These are phyloP conservation scores for Mycena alexandri DNA, from an alignment of 768 basidiomycete species.

Conservation along the genomic window DNA sequence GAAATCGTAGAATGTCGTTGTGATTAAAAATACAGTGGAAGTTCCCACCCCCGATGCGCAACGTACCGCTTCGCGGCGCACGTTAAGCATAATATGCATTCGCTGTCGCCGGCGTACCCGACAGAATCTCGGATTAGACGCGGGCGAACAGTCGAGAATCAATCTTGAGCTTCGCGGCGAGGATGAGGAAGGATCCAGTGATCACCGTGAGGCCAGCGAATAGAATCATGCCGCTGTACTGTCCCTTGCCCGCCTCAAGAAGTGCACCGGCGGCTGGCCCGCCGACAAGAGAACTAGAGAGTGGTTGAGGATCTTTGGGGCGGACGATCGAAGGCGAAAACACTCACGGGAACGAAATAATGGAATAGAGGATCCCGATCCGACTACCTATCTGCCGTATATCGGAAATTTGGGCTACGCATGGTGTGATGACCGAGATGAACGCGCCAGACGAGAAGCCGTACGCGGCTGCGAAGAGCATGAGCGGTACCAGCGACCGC, in stretches of 20 bases:
- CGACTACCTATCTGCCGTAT: constrained; percentile 69
- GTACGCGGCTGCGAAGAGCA: constrained; percentile 67
- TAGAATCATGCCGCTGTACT: constrained; percentile 64
- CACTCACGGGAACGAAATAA: constrained; percentile 80
- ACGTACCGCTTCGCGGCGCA: background rate
- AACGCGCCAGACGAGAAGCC: constrained; percentile 79
- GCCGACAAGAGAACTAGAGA: constrained; percentile 68
- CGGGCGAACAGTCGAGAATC: constrained; percentile 57
- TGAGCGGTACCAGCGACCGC: constrained; percentile 53
- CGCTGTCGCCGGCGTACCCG: constrained; percentile 1
- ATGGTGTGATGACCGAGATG: constrained; percentile 75
- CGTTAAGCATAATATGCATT: constrained; percentile 1
- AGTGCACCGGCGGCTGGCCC: constrained; percentile 75
- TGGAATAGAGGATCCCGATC: constrained; percentile 73
- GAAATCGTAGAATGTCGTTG: constrained; percentile 26
- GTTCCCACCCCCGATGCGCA: background rate
- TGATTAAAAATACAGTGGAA: constrained; percentile 33
- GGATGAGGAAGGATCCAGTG: constrained; percentile 69
- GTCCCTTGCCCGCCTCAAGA: constrained; percentile 58
- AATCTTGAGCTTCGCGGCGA: constrained; percentile 62
- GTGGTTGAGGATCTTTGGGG: constrained; percentile 11
- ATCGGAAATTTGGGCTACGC: constrained; percentile 76
- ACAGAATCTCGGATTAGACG: constrained; percentile 53
- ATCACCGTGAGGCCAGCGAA: constrained; percentile 72
- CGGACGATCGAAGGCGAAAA: constrained; percentile 10